Conservation (phyloP, 169 alveolate species). For the Cytauxzoon felis region DNA sequence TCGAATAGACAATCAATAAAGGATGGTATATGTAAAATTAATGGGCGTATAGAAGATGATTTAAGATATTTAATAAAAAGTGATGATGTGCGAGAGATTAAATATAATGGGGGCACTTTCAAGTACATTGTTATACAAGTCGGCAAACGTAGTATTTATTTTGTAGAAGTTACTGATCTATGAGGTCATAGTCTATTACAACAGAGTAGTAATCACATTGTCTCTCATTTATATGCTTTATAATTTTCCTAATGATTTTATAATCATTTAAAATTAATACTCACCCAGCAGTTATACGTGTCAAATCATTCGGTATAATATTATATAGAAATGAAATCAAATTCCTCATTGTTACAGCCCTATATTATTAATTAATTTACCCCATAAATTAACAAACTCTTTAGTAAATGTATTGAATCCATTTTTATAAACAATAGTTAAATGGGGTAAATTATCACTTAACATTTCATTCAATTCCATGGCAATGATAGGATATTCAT, state of each 20-base stretch:
- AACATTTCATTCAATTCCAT: slow-evolving; percentile 3
- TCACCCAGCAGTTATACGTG: no score
- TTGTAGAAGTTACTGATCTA: slow-evolving; percentile 1
- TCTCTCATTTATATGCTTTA: no score
- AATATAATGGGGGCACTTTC: slow-evolving; percentile 11
- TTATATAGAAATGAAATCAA: no score
- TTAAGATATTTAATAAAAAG: slow-evolving; percentile 1
- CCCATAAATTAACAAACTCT: no score
- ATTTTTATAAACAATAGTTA: slow-evolving; percentile 21
- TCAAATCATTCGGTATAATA: no score
- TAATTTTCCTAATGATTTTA: no score
- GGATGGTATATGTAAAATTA: slow-evolving; percentile 54
- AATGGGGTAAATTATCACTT: slow-evolving; percentile 27
- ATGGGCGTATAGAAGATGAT: slow-evolving; percentile 26
- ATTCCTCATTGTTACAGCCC: no score
- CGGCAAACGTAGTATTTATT: slow-evolving; percentile 48
- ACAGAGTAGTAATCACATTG: no score
- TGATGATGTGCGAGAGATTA: slow-evolving; percentile 19
- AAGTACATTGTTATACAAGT: slow-evolving; percentile 27
- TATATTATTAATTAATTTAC: no score
- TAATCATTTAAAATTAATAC: no score
- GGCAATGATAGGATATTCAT: slow-evolving; percentile 18
- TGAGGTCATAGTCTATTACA: no score
- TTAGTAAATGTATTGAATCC: no score
- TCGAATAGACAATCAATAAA: slow-evolving; percentile 41